Evolutionary conservation across 202 grass and related monocot species (phyloP), one percentile per base, ranked within the genome.

Genomic region (Miscanthus sacchariflorus): DNA sequence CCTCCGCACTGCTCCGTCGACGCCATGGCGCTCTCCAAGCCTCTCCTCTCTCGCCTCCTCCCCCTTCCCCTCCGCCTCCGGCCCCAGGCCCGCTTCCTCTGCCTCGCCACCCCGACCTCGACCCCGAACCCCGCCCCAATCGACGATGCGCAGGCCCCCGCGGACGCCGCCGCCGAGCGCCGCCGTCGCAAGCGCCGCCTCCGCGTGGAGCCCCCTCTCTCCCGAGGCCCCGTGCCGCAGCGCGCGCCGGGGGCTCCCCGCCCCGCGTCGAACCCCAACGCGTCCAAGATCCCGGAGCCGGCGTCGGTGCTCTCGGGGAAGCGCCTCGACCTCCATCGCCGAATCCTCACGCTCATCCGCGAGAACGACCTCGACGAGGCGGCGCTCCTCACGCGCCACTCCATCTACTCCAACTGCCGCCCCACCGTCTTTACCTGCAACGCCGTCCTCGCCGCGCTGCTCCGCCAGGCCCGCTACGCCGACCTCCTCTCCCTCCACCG

Each of bases 331-430:
- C 86, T 98, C 48, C 96, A 98, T 78, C 91, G 92, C 84, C 91
- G 92, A 70, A 98, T 98, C 84, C 83, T 98, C 42, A 78, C 84
- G 15, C 88, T 98, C 71, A 70, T 98, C 86, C 92, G 93, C 77
- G 88, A 89, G 79, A 91, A 98, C 70, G 93, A 98, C 82, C 92
- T 96, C 61, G 89, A 98, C 85, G 96, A 98, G 85, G 93, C 96
- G n/a, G 90, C 93, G 38, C 94, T 98, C 65, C 87, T 98, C 83
- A 93, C 92, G 56, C 90, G 96, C 68, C 96, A 98, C 54, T 98
- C 96, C 83, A 96, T 98, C 86, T 98, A 98, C 89, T 98, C 96
- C 70, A 98, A 95, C 88, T 98, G 92, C 91, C 91, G 94, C 49
- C 96, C 96, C 48, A 98, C 96, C 46, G 85, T 93, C 67, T 98